Percentiles rank a stretch among this genome's conserved stretches.
These are phyloP conservation scores for Talaromyces sp. DNA, from an alignment of 2,329 filamentous ascomycete species.

Conservation along the genomic window DNA sequence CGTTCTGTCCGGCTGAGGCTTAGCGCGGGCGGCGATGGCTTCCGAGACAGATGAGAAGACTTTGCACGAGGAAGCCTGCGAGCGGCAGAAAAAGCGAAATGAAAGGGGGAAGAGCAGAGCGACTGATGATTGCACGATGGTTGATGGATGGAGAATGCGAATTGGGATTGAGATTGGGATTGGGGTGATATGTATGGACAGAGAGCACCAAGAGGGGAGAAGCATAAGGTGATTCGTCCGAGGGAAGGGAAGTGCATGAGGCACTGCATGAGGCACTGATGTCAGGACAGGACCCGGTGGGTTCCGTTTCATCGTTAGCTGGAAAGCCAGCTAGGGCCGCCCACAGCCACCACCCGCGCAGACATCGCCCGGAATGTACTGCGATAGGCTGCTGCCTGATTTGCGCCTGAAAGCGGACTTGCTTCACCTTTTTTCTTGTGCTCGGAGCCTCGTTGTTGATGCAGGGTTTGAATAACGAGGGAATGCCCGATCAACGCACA, in stretches of 20 bases:
- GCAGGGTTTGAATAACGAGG: neutral
- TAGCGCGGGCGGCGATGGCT: constrained; percentile 1
- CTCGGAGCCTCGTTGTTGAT: neutral
- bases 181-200: constrained; percentile 11
- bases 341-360: constrained; percentile 7
- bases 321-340: neutral
- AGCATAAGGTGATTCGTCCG: neutral
- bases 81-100: neutral
- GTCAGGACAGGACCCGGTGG: constrained; percentile 3
- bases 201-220: neutral
- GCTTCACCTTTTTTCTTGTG: neutral
- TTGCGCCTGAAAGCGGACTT: constrained; percentile 9
- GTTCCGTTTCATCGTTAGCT: neutral
- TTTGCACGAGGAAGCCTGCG: constrained; percentile 5
- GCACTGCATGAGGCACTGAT: neutral
- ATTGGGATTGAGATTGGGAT: constrained; percentile 22
- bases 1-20: neutral
- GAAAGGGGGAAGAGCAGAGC: neutral
- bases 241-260: neutral
- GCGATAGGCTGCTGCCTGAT: constrained; percentile 10
- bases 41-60: neutral
- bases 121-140: neutral
- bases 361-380: constrained; percentile 4
- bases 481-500: constrained; percentile 4
- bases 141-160: constrained; percentile 4